phyloP scores from a whole-genome alignment of 305 asterid species.

The Rubia peregrina region DNA sequence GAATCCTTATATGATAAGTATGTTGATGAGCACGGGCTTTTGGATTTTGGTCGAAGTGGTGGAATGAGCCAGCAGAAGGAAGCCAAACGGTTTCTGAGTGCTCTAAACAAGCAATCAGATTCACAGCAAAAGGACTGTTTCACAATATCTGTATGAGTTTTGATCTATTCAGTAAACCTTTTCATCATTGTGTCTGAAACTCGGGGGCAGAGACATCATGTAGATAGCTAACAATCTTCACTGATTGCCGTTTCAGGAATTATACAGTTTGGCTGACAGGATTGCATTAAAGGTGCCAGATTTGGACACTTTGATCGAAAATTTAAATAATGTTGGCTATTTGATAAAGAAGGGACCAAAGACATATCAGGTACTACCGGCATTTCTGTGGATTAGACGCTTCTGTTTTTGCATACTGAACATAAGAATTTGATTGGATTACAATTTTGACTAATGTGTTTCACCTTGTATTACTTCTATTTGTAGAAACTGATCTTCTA shows the following conservation, averaged over 20 bases:
- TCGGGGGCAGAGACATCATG: not conserved
- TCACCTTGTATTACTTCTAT: not conserved
- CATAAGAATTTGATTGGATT: not conserved
- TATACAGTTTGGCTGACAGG: constrained; percentile 82
- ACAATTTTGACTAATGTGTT: not conserved
- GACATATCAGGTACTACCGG: constrained; percentile 69
- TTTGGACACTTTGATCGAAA: constrained; percentile 75
- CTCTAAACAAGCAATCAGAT: constrained; percentile 80
- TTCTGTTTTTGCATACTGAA: constrained; percentile 5
- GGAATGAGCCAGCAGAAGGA: constrained; percentile 99
- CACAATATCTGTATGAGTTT: constrained; percentile 64
- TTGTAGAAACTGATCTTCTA: not conserved
- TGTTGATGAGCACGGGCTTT: constrained; percentile 83
- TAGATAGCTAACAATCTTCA: constrained; percentile 9
- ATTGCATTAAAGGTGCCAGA: constrained; percentile 77
- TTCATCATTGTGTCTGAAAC: constrained; percentile 4
- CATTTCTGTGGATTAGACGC: not conserved
- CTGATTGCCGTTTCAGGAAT: constrained; percentile 49
- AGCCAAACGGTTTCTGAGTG: constrained; percentile 83
- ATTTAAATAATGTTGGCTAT: constrained; percentile 77
- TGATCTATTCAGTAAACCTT: constrained; percentile 8
- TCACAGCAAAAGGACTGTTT: constrained; percentile 78
- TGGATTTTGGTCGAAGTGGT: constrained; percentile 94
- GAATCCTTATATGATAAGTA: constrained; percentile 93
- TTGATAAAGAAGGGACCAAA: constrained; percentile 88